Evolutionary conservation across 2,329 filamentous ascomycete species (phyloP), one percentile per base, ranked within the genome.

Genomic region (Westerdykella sp.): DNA sequence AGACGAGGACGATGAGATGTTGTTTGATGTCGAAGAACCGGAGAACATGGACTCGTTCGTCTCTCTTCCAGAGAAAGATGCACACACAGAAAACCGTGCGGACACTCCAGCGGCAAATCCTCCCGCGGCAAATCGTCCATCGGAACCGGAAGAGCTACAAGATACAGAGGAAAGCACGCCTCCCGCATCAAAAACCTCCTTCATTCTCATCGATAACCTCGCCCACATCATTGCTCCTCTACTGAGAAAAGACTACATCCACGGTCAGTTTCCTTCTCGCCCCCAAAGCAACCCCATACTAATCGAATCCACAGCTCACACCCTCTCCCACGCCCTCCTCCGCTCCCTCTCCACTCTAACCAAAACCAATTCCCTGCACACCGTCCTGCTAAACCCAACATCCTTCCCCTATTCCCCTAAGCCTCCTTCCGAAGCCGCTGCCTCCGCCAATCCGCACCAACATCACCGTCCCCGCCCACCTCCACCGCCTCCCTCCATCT

Each of bases 131-230:
- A 6, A 32, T 16, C 39, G 21, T 7, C 11, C n/a, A 22, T 21
- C 18, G 11, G n/a, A 46, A 14, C 37, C 34, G 7, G 32, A 36
- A n/a, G 12, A 23, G 16, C 12, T 25, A 41, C 12, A 37, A 2
- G 7, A 16, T 5, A 16, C 35, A 10, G 34, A 37, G 31, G 28
- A 21, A 41, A 14, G 14, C 34, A 32, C 15, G 25, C 36, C 5
- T 38, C 13, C 25, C n/a, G 14, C 9, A 6, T 5, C 12, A 36
- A 50, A 45, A 42, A 37, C 55, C 2, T 48, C 52, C 15, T 62
- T 71, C 53, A 53, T 73, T 14, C 55, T 72, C 28, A 53, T 72
- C 35, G 66, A 71, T 49, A 66, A 65, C 46, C 55, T 72, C 36
- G 53, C 67, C 12, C 62, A 66, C 22, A 58, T 69, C 38, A 42